Evolutionary conservation across 2,329 filamentous ascomycete species (phyloP).

Genomic region (Pseudonectria buxi): DNA sequence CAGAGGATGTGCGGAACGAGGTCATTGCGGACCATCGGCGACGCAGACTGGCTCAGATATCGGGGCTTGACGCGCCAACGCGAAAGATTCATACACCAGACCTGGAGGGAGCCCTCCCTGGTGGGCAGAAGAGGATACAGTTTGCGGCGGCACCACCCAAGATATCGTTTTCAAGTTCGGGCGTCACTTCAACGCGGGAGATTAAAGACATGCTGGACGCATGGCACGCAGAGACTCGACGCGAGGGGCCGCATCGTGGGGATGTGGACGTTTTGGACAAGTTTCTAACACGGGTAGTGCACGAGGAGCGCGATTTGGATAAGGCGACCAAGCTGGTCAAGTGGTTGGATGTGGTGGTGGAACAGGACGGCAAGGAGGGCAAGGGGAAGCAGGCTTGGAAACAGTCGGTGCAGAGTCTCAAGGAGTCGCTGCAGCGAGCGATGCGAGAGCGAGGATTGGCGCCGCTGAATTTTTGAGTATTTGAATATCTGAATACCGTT

Average conservation of each 20-base stretch:
- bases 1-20: slow-evolving; percentile 72
- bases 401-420: slow-evolving; percentile 36
- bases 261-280: slow-evolving; percentile 69
- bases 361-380: slow-evolving; percentile 35
- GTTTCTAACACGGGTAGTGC: slow-evolving; percentile 67
- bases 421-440: slow-evolving; percentile 47
- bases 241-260: slow-evolving; percentile 69
- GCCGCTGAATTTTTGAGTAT: slow-evolving; percentile 40
- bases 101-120: slow-evolving; percentile 18
- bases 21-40: slow-evolving; percentile 64
- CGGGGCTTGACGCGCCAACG: slow-evolving; percentile 38
- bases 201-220: slow-evolving; percentile 66
- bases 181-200: slow-evolving; percentile 43
- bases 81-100: slow-evolving; percentile 19
- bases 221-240: slow-evolving; percentile 68
- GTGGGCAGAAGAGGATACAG: slow-evolving; percentile 36
- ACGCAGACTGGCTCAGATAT: slow-evolving; percentile 50
- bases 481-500: slow-evolving; percentile 8
- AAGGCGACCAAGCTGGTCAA: slow-evolving; percentile 65
- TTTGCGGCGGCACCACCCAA: slow-evolving; percentile 43
- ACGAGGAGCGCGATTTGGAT: slow-evolving; percentile 68
- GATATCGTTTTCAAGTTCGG: slow-evolving; percentile 38
- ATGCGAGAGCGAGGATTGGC: slow-evolving; percentile 51
- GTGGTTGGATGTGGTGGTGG: slow-evolving; percentile 57
- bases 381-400: slow-evolving; percentile 41